These are phyloP conservation scores for Cladosporium sp. DNA, from an alignment of 2,329 filamentous ascomycete genomes.

Conservation along the genomic window DNA sequence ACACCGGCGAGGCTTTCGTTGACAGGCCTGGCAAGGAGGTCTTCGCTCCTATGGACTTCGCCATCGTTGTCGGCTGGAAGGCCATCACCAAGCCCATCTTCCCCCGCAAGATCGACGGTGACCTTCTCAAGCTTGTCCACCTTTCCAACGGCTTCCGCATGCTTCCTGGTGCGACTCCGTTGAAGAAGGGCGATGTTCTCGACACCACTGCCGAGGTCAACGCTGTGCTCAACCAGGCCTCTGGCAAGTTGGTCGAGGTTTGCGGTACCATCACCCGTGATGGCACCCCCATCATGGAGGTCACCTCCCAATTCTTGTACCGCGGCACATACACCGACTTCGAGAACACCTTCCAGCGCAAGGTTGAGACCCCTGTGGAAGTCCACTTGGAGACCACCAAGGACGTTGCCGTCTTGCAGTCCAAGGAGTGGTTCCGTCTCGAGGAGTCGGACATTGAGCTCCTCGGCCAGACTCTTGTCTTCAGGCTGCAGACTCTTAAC, in stretches of 20 bases:
- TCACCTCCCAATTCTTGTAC: constrained; percentile 97
- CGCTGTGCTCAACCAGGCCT: constrained; percentile 95
- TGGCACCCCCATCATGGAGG: constrained; percentile 89
- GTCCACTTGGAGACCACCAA: constrained; percentile 82
- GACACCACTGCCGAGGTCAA: constrained; percentile 95
- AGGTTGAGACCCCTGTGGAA: constrained; percentile 93
- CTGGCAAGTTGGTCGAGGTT: constrained; percentile 99
- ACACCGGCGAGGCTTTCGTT: constrained; percentile 95
- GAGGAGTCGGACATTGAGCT: constrained; percentile 84
- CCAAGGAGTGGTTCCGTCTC: constrained; percentile 96
- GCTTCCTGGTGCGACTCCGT: constrained; percentile 89
- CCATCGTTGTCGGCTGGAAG: constrained; percentile 59
- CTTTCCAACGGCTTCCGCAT: constrained; percentile 97
- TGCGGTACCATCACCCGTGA: constrained; percentile 91
- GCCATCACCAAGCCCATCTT: constrained; percentile 99
- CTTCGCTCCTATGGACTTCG: constrained; percentile 91
- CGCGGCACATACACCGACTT: constrained; percentile 89
- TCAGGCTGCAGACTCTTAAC: constrained; percentile 89
- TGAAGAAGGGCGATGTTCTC: constrained; percentile 93
- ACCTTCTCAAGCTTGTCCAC: constrained; percentile 93
- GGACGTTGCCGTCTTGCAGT: constrained; percentile 89
- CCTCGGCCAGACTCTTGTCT: constrained; percentile 88
- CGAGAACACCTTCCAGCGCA: constrained; percentile 98
- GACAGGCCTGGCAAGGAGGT: constrained; percentile 92
- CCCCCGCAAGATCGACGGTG: constrained; percentile 91